These are phyloP conservation scores for Sophora flavescens DNA, from an alignment of 306 rosid genomes.

Conservation along the genomic window DNA sequence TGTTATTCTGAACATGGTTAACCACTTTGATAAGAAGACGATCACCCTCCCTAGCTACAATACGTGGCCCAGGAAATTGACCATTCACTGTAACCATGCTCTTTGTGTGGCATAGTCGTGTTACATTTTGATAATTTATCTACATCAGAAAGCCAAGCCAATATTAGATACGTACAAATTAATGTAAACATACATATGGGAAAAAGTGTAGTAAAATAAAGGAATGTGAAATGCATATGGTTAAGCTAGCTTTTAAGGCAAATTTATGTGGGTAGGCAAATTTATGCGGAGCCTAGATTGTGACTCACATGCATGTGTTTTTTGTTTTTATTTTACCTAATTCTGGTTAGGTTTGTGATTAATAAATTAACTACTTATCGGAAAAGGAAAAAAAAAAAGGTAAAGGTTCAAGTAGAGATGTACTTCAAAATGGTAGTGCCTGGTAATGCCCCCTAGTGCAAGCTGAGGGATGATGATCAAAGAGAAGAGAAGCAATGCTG, in stretches of 20 bases:
- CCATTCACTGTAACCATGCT: conserved; percentile 69
- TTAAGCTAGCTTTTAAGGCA: conserved; percentile 25
- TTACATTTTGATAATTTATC: conserved; percentile 60
- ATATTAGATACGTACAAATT: not conserved
- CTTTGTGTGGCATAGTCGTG: conserved; percentile 68
- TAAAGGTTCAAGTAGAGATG: not conserved
- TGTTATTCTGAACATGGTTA: conserved; percentile 62
- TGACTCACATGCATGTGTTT: too few species aligned
- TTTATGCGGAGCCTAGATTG: too few species aligned
- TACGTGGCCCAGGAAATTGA: conserved; percentile 72
- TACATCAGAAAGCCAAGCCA: conserved; percentile 28
- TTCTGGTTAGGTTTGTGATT: too few species aligned
- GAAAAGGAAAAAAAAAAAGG: too few species aligned
- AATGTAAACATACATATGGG: not conserved
- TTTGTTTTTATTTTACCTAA: too few species aligned
- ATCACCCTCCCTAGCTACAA: conserved; percentile 72
- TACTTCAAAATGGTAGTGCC: conserved; percentile 76
- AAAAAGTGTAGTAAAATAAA: not conserved
- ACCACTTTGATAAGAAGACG: conserved; percentile 62
- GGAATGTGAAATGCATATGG: not conserved
- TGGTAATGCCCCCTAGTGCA: conserved; percentile 58
- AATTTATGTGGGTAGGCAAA: too few species aligned
- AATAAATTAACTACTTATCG: too few species aligned
- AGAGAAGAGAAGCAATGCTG: conserved; percentile 43
- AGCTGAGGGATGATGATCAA: conserved; percentile 44